Conservation (phyloP, 2,329 filamentous ascomycete genomes). For the Parasarocladium wereldwijsianum region DNA sequence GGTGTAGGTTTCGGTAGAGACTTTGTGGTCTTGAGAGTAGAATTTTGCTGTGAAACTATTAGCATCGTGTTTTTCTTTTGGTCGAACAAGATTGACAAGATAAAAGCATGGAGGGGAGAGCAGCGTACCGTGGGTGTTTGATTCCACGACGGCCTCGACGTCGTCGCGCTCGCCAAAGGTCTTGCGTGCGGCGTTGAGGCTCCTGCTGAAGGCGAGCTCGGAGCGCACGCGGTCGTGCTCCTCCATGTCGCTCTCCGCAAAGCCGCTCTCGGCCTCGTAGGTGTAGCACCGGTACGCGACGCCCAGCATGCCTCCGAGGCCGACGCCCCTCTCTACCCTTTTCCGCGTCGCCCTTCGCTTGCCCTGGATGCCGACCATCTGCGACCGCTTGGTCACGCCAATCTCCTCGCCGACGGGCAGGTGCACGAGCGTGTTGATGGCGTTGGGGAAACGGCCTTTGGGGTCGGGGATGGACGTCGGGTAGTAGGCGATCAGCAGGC, state of each 20-base stretch:
- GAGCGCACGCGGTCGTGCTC: conserved; percentile 51
- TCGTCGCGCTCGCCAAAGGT: conserved; percentile 51
- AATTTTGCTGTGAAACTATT: conserved; percentile 28
- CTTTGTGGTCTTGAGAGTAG: conserved; percentile 37
- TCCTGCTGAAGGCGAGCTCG: conserved; percentile 55
- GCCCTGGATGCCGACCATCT: conserved; percentile 30
- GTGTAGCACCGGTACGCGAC: conserved; percentile 24
- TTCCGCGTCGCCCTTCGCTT: conserved; percentile 20
- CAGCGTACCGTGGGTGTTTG: conserved; percentile 43
- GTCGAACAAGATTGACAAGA: background rate
- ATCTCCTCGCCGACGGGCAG: conserved; percentile 22
- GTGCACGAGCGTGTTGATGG: conserved; percentile 24
- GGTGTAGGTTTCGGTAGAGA: conserved; percentile 44
- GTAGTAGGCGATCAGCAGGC: conserved; percentile 28
- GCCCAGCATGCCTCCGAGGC: conserved; percentile 19
- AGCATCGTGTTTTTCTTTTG: background rate
- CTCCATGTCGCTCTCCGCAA: conserved; percentile 56
- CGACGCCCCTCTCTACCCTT: conserved; percentile 20
- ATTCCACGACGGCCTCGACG: conserved; percentile 49
- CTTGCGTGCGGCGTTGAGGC: conserved; percentile 40
- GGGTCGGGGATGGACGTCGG: conserved; percentile 28
- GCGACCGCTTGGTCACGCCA: conserved; percentile 23
- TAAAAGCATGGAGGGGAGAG: background rate
- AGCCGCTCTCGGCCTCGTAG: conserved; percentile 41
- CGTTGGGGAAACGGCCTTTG: conserved; percentile 22